Percentiles rank a stretch among this genome's conserved stretches.
These are phyloP conservation scores for Adansonia rubrostipa DNA, from an alignment of 441 rosid species.

Conservation along the genomic window DNA sequence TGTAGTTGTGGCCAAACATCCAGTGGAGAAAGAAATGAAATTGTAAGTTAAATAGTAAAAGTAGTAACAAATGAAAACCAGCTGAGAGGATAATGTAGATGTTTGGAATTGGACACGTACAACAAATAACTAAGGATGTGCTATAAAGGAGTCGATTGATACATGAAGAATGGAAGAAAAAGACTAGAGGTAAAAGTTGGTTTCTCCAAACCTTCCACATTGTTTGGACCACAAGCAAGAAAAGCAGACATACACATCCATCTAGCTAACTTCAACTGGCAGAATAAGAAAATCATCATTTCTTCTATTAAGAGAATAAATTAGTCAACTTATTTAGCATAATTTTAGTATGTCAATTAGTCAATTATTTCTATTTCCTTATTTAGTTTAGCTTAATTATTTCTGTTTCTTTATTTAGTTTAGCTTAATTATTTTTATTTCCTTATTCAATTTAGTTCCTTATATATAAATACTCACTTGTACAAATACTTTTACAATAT, in stretches of 20 bases:
- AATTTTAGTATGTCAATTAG: no score
- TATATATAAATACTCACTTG: no score
- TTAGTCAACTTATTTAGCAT: no score
- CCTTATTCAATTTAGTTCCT: no score
- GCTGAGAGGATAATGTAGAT: not conserved
- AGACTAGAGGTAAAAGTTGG: not conserved
- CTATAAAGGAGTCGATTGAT: not conserved
- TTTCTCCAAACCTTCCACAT: not conserved
- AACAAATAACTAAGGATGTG: not conserved
- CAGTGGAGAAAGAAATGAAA: not conserved
- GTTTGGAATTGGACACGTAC: not conserved
- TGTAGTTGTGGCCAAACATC: not conserved
- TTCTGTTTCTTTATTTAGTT: no score
- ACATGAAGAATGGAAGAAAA: not conserved
- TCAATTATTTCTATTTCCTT: no score
- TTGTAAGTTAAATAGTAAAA: not conserved
- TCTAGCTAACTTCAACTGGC: not conserved
- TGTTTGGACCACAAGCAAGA: not conserved
- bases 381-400: no score
- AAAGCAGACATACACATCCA: not conserved
- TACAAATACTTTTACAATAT: no score
- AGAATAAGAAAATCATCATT: no score
- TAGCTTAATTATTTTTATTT: no score
- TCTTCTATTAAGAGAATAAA: no score
- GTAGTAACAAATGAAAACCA: not conserved